phyloP scores from a whole-genome alignment of 2,329 filamentous ascomycete species.

The Alternaria infectoria region DNA sequence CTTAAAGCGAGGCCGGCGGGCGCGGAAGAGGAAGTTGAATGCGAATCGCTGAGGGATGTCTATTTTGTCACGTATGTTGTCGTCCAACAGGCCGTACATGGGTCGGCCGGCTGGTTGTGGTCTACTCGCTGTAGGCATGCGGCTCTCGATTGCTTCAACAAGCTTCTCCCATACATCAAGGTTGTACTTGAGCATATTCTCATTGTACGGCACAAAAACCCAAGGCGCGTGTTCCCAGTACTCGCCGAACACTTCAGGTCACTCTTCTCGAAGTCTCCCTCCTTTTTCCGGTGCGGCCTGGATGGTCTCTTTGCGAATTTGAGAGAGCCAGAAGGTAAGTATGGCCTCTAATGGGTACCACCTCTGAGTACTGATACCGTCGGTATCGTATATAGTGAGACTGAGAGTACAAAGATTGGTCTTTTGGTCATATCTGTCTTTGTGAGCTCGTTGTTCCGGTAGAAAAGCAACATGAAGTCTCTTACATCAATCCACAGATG shows the following conservation, averaged over 20 bases:
- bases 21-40: background rate
- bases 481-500: no score
- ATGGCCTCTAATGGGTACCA: no score
- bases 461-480: no score
- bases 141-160: background rate
- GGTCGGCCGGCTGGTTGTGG: background rate
- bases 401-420: no score
- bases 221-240: background rate
- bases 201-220: background rate
- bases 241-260: background rate
- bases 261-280: background rate
- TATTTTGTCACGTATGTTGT: background rate
- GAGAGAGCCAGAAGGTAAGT: no score
- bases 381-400: no score
- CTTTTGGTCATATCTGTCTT: no score
- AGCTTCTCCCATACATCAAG: background rate
- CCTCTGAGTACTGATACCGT: no score
- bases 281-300: background rate
- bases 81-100: background rate
- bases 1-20: background rate
- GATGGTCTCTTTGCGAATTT: no score
- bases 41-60: background rate
- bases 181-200: background rate
- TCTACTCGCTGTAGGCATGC: background rate
- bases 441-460: no score